phyloP scores from a whole-genome alignment of 2,329 filamentous ascomycete genomes.

The Emergomyces africanus region DNA sequence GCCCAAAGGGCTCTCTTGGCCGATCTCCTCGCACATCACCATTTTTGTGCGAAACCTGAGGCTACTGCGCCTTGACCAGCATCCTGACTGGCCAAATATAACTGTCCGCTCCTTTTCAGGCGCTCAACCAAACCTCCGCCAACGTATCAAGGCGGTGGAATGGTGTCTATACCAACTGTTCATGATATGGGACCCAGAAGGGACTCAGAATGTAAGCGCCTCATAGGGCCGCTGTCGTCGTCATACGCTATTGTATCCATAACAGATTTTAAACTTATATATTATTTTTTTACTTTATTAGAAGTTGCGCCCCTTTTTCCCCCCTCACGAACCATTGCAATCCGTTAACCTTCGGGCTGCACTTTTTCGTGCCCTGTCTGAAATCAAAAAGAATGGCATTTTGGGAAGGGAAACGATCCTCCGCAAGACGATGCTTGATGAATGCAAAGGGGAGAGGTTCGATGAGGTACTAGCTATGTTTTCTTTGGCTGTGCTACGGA shows the following conservation, averaged over 20 bases:
- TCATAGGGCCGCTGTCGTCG: not conserved
- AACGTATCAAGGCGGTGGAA: conserved; percentile 69
- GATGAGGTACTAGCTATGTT: conserved; percentile 77
- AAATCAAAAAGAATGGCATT: conserved; percentile 74
- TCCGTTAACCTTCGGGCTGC: conserved; percentile 81
- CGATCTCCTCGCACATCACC: conserved; percentile 40
- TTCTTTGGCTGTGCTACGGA: conserved; percentile 70
- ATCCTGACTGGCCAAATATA: conserved; percentile 69
- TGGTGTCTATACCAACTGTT: conserved; percentile 89
- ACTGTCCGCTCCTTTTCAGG: conserved; percentile 58
- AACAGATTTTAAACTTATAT: not conserved
- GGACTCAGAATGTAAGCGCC: conserved; percentile 53
- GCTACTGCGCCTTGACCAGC: conserved; percentile 65
- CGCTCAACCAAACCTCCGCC: conserved; percentile 61
- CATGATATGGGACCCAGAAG: conserved; percentile 64
- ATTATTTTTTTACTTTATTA: conserved; percentile 26
- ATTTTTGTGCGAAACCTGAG: conserved; percentile 75
- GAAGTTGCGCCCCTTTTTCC: conserved; percentile 86
- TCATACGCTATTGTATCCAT: not conserved
- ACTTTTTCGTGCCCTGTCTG: conserved; percentile 66
- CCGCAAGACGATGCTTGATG: conserved; percentile 91
- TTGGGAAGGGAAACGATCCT: conserved; percentile 68
- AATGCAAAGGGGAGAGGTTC: conserved; percentile 83
- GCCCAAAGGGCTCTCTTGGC: conserved; percentile 22
- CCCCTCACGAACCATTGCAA: conserved; percentile 77